Percentiles rank a stretch among this genome's conserved stretches.
Conservation (phyloP, 2,329 filamentous ascomycete genomes). For the Neonectria sp. region DNA sequence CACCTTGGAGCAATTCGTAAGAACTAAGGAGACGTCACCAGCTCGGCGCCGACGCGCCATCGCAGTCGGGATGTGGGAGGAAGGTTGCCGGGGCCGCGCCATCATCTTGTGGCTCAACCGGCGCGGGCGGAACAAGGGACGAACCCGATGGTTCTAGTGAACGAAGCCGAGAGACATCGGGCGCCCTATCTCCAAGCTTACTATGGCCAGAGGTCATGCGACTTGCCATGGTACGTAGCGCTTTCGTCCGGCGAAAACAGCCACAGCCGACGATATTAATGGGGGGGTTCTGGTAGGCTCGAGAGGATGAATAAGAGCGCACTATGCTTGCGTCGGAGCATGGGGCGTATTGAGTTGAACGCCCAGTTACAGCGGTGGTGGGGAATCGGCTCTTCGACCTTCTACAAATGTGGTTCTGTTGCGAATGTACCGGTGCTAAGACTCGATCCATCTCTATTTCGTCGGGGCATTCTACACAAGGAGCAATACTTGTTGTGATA, state of each 20-base stretch:
- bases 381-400: conserved; percentile 22
- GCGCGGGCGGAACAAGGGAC: conserved; percentile 1
- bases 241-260: background rate
- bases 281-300: background rate
- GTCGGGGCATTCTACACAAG: conserved; percentile 3
- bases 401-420: conserved; percentile 1
- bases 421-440: conserved; percentile 11
- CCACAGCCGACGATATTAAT: background rate
- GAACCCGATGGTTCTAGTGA: background rate
- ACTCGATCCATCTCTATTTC: background rate
- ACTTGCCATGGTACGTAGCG: conserved; percentile 4
- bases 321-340: conserved; percentile 12
- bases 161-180: background rate
- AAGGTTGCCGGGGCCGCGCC: background rate
- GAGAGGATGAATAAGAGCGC: background rate
- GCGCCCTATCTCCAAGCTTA: background rate
- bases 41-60: conserved; percentile 23
- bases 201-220: conserved; percentile 16
- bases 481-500: background rate
- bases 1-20: background rate
- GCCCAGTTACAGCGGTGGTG: conserved; percentile 23
- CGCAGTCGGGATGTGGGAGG: conserved; percentile 20
- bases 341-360: conserved; percentile 5
- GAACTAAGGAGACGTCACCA: conserved; percentile 23
- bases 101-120: conserved; percentile 4